Percentiles rank a stretch among this genome's conserved stretches.
Conservation (phyloP, 2,329 filamentous ascomycete species). For the Sporothrix schenckii region DNA sequence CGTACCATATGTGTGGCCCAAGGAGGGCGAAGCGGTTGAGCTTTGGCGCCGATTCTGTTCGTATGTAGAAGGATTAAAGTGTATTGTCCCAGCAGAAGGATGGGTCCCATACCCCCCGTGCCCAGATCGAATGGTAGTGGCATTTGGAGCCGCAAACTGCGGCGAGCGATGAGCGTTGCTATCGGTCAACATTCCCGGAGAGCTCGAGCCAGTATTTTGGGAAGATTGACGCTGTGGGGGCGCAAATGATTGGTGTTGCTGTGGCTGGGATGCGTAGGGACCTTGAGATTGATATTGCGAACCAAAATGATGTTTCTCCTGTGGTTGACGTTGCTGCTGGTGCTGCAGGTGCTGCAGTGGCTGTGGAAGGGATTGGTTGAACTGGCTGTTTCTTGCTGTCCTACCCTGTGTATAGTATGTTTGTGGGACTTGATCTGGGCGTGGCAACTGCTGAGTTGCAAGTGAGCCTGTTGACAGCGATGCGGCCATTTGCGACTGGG, state of each 20-base stretch:
- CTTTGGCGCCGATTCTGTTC: slow-evolving; percentile 33
- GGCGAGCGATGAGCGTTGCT: slow-evolving; percentile 33
- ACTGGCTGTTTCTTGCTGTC: slow-evolving; percentile 4
- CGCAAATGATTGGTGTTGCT: slow-evolving; percentile 38
- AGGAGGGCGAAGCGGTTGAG: slow-evolving; percentile 32
- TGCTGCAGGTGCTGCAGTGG: slow-evolving; percentile 33
- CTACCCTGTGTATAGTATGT: slow-evolving; percentile 31
- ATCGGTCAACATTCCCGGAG: slow-evolving; percentile 32
- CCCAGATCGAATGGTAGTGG: slow-evolving; percentile 9
- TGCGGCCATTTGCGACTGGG: slow-evolving; percentile 36
- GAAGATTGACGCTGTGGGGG: slow-evolving; percentile 37
- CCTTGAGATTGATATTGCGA: slow-evolving; percentile 28
- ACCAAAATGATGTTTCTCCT: slow-evolving; percentile 36
- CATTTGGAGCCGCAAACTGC: slow-evolving; percentile 31
- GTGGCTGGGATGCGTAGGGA: slow-evolving; percentile 23
- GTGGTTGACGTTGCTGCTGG: slow-evolving; percentile 31
- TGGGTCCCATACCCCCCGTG: slow-evolving; percentile 24
- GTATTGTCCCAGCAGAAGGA: slow-evolving; percentile 26
- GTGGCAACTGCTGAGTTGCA: slow-evolving; percentile 37
- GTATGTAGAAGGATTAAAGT: slow-evolving; percentile 34
- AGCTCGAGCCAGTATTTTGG: slow-evolving; percentile 31
- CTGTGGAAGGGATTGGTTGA: slow-evolving; percentile 32
- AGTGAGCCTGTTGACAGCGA: slow-evolving; percentile 32
- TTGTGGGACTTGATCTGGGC: slow-evolving; percentile 30
- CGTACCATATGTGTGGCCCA: slow-evolving; percentile 33